Base-by-base conservation (phyloP, 352 stramenopile genomes). In the Nothophytophthora sp. region DNA sequence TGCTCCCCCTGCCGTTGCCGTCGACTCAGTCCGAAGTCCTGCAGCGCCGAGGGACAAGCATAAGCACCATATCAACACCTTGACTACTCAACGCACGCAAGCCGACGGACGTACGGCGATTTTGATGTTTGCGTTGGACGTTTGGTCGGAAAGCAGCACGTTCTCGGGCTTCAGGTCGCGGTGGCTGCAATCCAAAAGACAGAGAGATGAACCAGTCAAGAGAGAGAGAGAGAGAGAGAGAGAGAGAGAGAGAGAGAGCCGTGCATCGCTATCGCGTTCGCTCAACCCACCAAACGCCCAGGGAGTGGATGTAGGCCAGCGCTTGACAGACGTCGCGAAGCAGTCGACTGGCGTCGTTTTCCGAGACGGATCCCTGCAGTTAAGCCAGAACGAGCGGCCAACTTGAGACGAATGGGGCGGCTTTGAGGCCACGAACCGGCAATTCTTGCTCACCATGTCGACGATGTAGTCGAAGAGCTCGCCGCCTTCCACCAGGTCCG, bases 401-500 rank as follows among this genome's bases (percentile, higher is more conserved):
- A n/a, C n/a, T n/a, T n/a, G n/a, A n/a, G n/a, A n/a, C n/a, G n/a
- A n/a, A n/a, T n/a, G n/a, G n/a, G n/a, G n/a, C n/a, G n/a, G n/a
- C n/a, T n/a, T n/a, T n/a, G n/a, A n/a, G n/a, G n/a, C n/a, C n/a
- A n/a, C n/a, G n/a, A n/a, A n/a, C n/a, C n/a, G n/a, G n/a, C n/a
- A n/a, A n/a, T n/a, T n/a, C n/a, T 11, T 41, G 12, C 47, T 13
- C 1, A 86, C 75, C 72, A 80, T 78, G 41, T 87, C 67, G n/a
- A 88, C 79, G 24, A 92, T 92, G 48, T 86, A 92, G 63, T 90
- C 73, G 42, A 92, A 90, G 5, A 92, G 64, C 51, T 92, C 79
- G 23, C 81, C 79, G 36, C 81, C 81, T 63, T 85, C 60, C 16
- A 89, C 77, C 10, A 92, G 66, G 39, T 92, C 81, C 44, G 66